Conservation (phyloP, 495 filamentous ascomycete species). For the Hypoxylon fragiforme region DNA sequence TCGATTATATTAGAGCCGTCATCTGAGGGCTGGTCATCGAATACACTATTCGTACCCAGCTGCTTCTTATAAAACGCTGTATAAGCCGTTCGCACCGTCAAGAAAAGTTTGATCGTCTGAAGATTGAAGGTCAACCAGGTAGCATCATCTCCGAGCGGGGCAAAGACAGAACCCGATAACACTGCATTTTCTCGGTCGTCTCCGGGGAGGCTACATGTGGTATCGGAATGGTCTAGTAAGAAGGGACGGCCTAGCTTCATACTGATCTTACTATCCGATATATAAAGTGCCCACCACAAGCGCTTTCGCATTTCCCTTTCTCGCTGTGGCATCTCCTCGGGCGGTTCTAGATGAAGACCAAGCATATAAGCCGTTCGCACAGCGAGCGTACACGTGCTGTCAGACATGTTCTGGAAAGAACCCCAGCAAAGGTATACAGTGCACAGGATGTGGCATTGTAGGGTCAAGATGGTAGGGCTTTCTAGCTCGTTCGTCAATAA, state of each 20-base stretch:
- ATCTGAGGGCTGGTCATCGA: constrained; percentile 24
- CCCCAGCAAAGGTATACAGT: constrained; percentile 50
- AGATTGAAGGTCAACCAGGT: constrained; percentile 41
- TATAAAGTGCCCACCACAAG: constrained; percentile 54
- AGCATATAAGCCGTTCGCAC: constrained; percentile 51
- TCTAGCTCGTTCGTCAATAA: constrained; percentile 50
- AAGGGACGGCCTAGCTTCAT: constrained; percentile 57
- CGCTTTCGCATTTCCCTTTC: constrained; percentile 48
- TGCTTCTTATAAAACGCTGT: constrained; percentile 41
- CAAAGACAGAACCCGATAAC: constrained; percentile 42
- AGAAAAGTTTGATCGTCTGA: constrained; percentile 45
- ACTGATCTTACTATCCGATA: constrained; percentile 48
- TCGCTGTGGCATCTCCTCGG: constrained; percentile 34
- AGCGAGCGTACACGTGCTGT: constrained; percentile 44
- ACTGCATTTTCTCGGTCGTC: constrained; percentile 34
- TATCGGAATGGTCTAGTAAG: constrained; percentile 34
- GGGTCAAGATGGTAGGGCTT: constrained; percentile 48
- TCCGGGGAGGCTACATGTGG: constrained; percentile 44
- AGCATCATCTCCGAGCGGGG: constrained; percentile 32
- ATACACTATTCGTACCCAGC: constrained; percentile 6
- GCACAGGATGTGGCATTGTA: constrained; percentile 55
- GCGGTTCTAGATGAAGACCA: constrained; percentile 54
- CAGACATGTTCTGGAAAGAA: constrained; percentile 51
- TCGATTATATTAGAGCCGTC: constrained; percentile 34
- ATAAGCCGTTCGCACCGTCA: constrained; percentile 43